Evolutionary conservation across 1,139 yeast genomes (phyloP).

Genomic region (Cylindricascospora bacillispora): DNA sequence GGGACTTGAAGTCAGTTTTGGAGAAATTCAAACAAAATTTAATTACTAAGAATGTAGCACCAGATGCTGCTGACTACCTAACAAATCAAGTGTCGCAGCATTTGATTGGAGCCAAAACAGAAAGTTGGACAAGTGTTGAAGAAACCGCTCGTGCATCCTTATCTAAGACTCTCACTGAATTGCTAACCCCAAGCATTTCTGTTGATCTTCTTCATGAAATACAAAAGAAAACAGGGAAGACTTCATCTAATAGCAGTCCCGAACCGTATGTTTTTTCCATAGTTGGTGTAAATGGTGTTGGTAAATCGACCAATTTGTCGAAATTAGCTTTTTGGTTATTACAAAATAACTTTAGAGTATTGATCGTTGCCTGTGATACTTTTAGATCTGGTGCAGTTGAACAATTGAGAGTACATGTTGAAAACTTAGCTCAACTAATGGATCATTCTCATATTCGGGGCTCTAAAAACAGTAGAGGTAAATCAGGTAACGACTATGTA

Average conservation of each 20-base stretch:
- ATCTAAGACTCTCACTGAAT: slow-evolving; percentile 63
- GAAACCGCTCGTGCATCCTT: slow-evolving; percentile 53
- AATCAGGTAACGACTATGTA: slow-evolving; percentile 39
- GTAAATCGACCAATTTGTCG: slow-evolving; percentile 90
- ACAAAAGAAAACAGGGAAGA: slow-evolving; percentile 32
- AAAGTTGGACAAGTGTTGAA: slow-evolving; percentile 50
- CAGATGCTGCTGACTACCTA: slow-evolving; percentile 46
- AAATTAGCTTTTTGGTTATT: slow-evolving; percentile 91
- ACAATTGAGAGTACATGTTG: slow-evolving; percentile 87
- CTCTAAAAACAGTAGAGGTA: slow-evolving; percentile 23
- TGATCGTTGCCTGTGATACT: slow-evolving; percentile 95
- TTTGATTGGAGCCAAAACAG: slow-evolving; percentile 52
- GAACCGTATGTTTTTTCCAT: slow-evolving; percentile 88
- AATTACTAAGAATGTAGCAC: slow-evolving; percentile 37
- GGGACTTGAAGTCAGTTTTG: slow-evolving; percentile 43
- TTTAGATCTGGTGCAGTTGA: slow-evolving; percentile 98
- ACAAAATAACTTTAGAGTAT: slow-evolving; percentile 75
- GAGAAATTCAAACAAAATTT: slow-evolving; percentile 41
- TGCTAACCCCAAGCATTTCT: slow-evolving; percentile 86
- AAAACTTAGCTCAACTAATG: slow-evolving; percentile 56
- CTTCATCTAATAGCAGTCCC: slow-evolving; percentile 21
- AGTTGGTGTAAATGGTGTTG: slow-evolving; percentile 97
- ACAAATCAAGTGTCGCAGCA: slow-evolving; percentile 47
- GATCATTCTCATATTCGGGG: slow-evolving; percentile 28
- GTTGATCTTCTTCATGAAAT: slow-evolving; percentile 79